phyloP scores from a whole-genome alignment of 306 rosid genomes.

The Senna tora region DNA sequence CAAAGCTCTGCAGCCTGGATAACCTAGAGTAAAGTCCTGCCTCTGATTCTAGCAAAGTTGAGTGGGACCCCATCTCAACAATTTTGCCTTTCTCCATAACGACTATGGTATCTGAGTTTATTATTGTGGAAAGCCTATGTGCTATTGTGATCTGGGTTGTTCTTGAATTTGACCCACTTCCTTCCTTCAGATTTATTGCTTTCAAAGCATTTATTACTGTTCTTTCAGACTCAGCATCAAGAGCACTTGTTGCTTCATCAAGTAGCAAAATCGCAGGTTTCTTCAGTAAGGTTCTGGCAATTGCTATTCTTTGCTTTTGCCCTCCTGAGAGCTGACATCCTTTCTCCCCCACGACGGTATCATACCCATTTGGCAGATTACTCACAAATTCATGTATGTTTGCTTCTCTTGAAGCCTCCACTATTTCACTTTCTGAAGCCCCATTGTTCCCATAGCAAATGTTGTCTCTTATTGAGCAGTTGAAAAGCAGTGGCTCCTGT shows the following conservation, averaged over 20 bases:
- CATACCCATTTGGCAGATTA: slow-evolving; percentile 72
- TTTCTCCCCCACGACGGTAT: slow-evolving; percentile 77
- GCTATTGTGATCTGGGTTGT: slow-evolving; percentile 83
- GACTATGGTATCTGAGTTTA: slow-evolving; percentile 69
- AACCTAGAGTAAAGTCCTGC: slow-evolving; percentile 79
- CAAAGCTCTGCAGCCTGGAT: slow-evolving; percentile 65
- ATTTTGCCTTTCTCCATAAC: slow-evolving; percentile 80
- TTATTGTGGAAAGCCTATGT: slow-evolving; percentile 79
- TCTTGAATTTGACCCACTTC: slow-evolving; percentile 47
- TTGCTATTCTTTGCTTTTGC: slow-evolving; percentile 92
- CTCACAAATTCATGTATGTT: slow-evolving; percentile 77
- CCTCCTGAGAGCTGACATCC: slow-evolving; percentile 95
- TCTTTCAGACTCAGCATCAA: slow-evolving; percentile 86
- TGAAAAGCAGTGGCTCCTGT: slow-evolving; percentile 89
- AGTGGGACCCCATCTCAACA: slow-evolving; percentile 76
- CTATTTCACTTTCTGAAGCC: slow-evolving; percentile 74
- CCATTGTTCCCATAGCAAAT: slow-evolving; percentile 67
- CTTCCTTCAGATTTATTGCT: slow-evolving; percentile 50
- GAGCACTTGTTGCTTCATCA: slow-evolving; percentile 96
- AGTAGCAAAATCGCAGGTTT: slow-evolving; percentile 75
- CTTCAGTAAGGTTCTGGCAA: slow-evolving; percentile 79
- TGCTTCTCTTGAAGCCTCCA: slow-evolving; percentile 74
- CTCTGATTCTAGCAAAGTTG: slow-evolving; percentile 54
- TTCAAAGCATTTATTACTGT: slow-evolving; percentile 64
- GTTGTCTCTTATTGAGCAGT: slow-evolving; percentile 71